Evolutionary conservation across 257 asterid species (phyloP).

Genomic region (Dorcoceras hygrometricum): DNA sequence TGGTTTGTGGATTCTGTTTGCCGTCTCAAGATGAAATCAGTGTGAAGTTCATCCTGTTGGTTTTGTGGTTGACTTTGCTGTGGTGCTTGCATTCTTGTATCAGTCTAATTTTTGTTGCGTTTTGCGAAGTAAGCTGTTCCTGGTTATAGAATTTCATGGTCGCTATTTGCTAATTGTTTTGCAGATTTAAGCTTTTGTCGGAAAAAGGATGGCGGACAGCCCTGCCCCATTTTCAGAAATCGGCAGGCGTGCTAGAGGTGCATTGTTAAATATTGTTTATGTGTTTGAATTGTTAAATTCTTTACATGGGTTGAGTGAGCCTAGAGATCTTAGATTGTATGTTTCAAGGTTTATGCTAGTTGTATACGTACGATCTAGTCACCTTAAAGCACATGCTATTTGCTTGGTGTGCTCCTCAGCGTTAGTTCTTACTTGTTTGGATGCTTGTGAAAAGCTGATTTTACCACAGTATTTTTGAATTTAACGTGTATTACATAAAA

Average conservation of each 20-base stretch:
- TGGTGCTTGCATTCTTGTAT: neutral
- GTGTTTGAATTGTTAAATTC: conserved; percentile 10
- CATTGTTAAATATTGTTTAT: neutral
- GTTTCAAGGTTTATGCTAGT: neutral
- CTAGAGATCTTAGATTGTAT: neutral
- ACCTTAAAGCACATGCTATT: too few relatives aligned
- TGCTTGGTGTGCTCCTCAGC: too few relatives aligned
- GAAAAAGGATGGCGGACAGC: conserved; percentile 28
- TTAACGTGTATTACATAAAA: too few relatives aligned
- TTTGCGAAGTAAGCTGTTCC: neutral
- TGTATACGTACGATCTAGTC: neutral
- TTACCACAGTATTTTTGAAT: too few relatives aligned
- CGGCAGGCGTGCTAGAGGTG: conserved; percentile 83
- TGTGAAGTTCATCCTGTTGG: neutral
- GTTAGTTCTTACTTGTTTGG: too few relatives aligned
- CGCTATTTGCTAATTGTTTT: neutral
- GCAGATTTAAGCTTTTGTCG: conserved; percentile 25
- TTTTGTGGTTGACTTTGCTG: conserved; percentile 12
- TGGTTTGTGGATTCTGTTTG: conserved; percentile 6
- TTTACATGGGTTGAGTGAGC: neutral
- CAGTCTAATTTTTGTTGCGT: neutral
- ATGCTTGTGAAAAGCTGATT: neutral
- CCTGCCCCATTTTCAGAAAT: conserved; percentile 81
- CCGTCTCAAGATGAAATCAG: neutral
- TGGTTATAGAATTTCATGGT: neutral